phyloP scores from a whole-genome alignment of 1,139 yeast species.

The Schizosaccharomyces versatilis region DNA sequence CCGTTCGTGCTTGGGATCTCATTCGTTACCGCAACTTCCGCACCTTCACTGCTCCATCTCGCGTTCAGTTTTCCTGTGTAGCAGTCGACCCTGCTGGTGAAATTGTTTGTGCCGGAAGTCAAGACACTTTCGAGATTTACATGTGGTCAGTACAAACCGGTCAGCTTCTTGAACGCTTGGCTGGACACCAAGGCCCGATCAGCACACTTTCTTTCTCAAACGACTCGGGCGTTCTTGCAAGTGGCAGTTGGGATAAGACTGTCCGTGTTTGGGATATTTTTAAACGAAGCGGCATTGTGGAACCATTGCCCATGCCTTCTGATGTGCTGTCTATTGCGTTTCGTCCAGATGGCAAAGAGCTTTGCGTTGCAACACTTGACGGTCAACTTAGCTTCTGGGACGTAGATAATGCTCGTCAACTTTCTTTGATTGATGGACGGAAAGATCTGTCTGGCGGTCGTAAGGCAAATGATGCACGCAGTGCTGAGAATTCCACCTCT shows the following conservation, averaged over 20 bases:
- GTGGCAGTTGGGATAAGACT: conserved; percentile 93
- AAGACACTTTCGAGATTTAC: conserved; percentile 72
- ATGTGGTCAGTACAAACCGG: conserved; percentile 97
- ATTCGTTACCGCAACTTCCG: conserved; percentile 82
- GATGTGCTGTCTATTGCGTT: conserved; percentile 71
- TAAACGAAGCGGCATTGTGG: conserved; percentile 55
- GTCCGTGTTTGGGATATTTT: conserved; percentile 84
- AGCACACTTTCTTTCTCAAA: conserved; percentile 69
- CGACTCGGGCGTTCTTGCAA: conserved; percentile 59
- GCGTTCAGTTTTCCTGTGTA: conserved; percentile 67
- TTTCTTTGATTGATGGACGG: conserved; percentile 52
- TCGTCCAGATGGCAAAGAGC: conserved; percentile 79
- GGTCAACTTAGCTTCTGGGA: conserved; percentile 77
- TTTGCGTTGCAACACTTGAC: conserved; percentile 72
- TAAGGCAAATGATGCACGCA: conserved; percentile 57
- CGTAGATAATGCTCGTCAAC: conserved; percentile 58
- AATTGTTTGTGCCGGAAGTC: conserved; percentile 84
- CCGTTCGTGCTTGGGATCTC: conserved; percentile 92
- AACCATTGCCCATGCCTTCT: conserved; percentile 64
- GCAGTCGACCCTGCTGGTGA: conserved; percentile 98
- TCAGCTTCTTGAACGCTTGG: conserved; percentile 60
- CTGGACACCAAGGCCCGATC: conserved; percentile 93
- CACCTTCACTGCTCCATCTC: conserved; percentile 73
- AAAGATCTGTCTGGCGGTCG: conserved; percentile 80
- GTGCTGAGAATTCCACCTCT: conserved; percentile 59